Evolutionary conservation across 2,329 filamentous ascomycete genomes (phyloP).

Genomic region (Aspergillus brunneoviolaceus): DNA sequence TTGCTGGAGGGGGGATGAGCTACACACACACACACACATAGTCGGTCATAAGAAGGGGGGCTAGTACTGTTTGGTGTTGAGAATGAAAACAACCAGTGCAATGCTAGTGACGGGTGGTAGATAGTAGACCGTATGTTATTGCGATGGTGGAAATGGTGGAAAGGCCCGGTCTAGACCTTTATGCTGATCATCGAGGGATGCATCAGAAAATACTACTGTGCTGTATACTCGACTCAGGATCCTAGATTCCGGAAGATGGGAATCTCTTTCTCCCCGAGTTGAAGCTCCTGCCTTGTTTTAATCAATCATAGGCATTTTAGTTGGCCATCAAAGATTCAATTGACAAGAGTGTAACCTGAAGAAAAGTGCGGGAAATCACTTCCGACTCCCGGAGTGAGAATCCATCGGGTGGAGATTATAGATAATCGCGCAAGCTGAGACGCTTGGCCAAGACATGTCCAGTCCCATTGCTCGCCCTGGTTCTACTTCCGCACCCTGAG

Average conservation of each 20-base stretch:
- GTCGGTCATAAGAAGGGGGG: no score
- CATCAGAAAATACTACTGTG: neutral
- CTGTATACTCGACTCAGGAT: no score
- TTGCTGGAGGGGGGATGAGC: no score
- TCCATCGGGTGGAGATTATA: neutral
- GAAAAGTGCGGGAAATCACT: neutral
- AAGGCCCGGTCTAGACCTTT: neutral
- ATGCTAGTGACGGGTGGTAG: no score
- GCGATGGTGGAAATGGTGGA: no score
- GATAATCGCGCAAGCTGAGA: neutral
- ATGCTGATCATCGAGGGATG: neutral
- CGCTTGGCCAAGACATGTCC: neutral
- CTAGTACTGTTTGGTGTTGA: no score
- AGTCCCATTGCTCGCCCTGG: neutral
- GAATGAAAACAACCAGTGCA: no score
- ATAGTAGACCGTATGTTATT: no score
- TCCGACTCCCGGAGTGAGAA: neutral
- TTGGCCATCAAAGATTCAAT: neutral
- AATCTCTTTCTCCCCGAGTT: neutral
- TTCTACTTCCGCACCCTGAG: no score
- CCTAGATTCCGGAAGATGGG: no score
- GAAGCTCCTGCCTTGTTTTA: neutral
- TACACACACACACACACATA: no score
- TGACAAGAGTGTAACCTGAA: neutral
- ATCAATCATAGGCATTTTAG: neutral